Base-by-base conservation (phyloP, 2,329 filamentous ascomycete species). In the Gliomastix tumulicola region DNA sequence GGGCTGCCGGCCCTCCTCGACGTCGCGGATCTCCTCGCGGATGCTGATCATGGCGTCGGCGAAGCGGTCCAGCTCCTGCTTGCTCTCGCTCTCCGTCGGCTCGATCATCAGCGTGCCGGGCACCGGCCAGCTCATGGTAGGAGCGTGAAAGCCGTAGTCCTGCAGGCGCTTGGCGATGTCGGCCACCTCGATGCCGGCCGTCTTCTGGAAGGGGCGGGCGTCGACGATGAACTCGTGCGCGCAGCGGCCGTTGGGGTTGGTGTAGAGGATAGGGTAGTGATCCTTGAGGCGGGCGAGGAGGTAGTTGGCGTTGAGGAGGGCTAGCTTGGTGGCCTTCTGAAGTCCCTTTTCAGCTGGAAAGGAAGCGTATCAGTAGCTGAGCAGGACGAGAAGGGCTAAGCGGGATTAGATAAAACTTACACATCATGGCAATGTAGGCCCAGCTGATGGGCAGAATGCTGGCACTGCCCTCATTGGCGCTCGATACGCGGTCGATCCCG, bases 151-250 rank as follows among this genome's bases (percentile, higher is more conserved):
- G 30, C 90, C 90, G 57, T 94, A 97, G 57, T 97, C 90, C 63
- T 96, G 89, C 16, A 97, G 78, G 44, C 90, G 86, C 73, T 97
- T 97, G 53, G 90, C 90, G 46, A 97, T 84, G 55, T 97, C 90
- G 49, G 95, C 92, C 21, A 84, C 90, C 64, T 96, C 89, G 49
- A 97, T 68, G 19, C 87, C 88, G 7, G 84, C 79, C 1, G 79
- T 78, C 37, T 89, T 83, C 56, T 87, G 85, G 71, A 96, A 95
- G 18, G 79, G 76, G 17, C 90, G 84, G 6, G 82, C 76, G 50
- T 97, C 90, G 22, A 97, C 77, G 59, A 97, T 97, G 65, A 97
- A 97, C 63, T 97, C 90, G 69, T 97, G 90, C 1, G 90, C 90
- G 58, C 90, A 97, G 38, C 89, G 85, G 17, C 83, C 84, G 44